Conservation (phyloP, 1,139 yeast species). For the Yamadazyma epiphylla region DNA sequence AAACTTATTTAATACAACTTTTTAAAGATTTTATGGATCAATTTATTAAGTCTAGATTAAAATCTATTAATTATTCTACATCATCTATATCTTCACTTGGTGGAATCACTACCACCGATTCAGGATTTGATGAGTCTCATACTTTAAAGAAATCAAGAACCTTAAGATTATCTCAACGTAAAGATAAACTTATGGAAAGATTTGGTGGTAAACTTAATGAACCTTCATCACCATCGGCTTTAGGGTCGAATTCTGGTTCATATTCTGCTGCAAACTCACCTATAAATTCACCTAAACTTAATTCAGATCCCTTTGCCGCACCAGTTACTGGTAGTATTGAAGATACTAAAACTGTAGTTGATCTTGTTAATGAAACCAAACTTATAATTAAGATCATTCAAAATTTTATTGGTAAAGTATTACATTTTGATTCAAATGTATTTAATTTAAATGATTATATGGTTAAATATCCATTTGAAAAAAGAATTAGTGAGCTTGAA, state of each 20-base stretch:
- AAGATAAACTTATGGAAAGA: constrained; percentile 16
- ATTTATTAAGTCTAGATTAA: constrained; percentile 21
- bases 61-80: constrained; percentile 16
- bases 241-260: neutral
- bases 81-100: constrained; percentile 7
- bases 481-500: constrained; percentile 26
- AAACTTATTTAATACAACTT: constrained; percentile 21
- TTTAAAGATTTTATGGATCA: constrained; percentile 28
- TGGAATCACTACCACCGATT: no score
- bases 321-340: constrained; percentile 33
- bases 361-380: constrained; percentile 30
- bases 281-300: constrained; percentile 3
- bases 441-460: constrained; percentile 50
- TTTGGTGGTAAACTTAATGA: constrained; percentile 9
- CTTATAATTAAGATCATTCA: constrained; percentile 50
- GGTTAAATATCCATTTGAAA: constrained; percentile 33
- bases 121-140: constrained; percentile 9
- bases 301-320: no score
- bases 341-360: constrained; percentile 43
- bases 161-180: constrained; percentile 27
- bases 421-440: constrained; percentile 58
- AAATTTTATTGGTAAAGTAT: constrained; percentile 58
- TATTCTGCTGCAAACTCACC: constrained; percentile 3
- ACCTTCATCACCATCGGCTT: constrained; percentile 6
- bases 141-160: constrained; percentile 30